Evolutionary conservation across 139 green algal genomes (phyloP), one percentile per base, ranked within the genome.

Genomic region (Volvox africanus): DNA sequence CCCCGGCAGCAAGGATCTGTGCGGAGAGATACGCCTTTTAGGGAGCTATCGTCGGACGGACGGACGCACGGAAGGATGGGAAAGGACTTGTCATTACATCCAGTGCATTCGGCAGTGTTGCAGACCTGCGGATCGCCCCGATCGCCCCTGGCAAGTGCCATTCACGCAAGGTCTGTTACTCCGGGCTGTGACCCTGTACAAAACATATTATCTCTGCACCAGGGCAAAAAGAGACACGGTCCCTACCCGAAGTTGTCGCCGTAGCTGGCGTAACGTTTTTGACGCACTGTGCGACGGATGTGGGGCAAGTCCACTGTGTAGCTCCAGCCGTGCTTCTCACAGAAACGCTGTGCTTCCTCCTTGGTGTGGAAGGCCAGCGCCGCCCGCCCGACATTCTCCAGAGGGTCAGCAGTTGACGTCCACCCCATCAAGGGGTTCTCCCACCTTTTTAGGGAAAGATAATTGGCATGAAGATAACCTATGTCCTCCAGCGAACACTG

Each of bases 391-490:
- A 98, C 95, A 78, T 97, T 97, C 91, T 99, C 97, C 44, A 97
- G 79, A 0, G 97, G 91, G 92, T 99, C 98, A 0, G 94, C 96
- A 13, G 98, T 99, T 28, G 97, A 99, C n/a, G 98, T 99, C 98
- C 98, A 99, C 17, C 98, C 98, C 86, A 99, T 99, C 2, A 99
- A 95, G 1, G 98, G 98, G 94, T 99, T 99, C 82, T 97, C 90
- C 98, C 98, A 99, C 94, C 97, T 98, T 87, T 28, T 88, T 20
- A 61, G 3, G 21, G 16, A 73, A 16, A 73, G 2, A 55, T 55
- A 55, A 55, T 55, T 9, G 9, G 44, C 44, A 55, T 55, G 9
- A 55, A 55, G 44, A 55, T 55, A 55, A 55, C 44, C 44, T 14
- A 55, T 5, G 44, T 55, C 9, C 44, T 55, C 44, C 44, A 55